These are phyloP conservation scores for Hanseniaspora hatyaiensis DNA, from an alignment of 805 yeast genomes.

Conservation along the genomic window DNA sequence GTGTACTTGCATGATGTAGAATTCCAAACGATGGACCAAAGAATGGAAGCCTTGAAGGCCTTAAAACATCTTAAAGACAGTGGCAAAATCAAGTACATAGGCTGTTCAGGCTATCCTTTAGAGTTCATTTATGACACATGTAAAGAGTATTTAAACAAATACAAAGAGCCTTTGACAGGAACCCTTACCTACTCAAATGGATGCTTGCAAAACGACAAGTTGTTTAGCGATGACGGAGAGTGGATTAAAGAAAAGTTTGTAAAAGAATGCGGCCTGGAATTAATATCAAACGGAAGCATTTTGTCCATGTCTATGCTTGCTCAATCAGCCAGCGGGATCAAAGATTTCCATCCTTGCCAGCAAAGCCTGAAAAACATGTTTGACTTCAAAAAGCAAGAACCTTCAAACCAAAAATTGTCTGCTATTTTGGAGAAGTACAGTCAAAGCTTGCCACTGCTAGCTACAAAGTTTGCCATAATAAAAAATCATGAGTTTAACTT, in stretches of 20 bases:
- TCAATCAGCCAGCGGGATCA: constrained; percentile 42
- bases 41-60: constrained; percentile 51
- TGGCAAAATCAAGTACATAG: constrained; percentile 54
- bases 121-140: constrained; percentile 50
- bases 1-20: constrained; percentile 87
- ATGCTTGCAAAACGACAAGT: constrained; percentile 60
- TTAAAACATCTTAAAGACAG: constrained; percentile 43
- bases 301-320: constrained; percentile 78
- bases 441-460: constrained; percentile 53
- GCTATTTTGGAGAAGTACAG: not conserved
- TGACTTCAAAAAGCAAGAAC: constrained; percentile 35
- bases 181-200: constrained; percentile 70
- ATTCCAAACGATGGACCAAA: constrained; percentile 47
- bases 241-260: not conserved
- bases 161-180: constrained; percentile 43
- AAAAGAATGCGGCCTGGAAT: constrained; percentile 30
- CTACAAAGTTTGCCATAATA: constrained; percentile 62
- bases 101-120: constrained; percentile 82
- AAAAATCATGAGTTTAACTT: constrained; percentile 45
- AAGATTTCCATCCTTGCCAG: constrained; percentile 71
- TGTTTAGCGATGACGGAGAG: constrained; percentile 36
- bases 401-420: constrained; percentile 32
- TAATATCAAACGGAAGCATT: constrained; percentile 71
- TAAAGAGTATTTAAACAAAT: constrained; percentile 15
- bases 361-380: constrained; percentile 40